A percentile compares a stretch with the other conserved stretches of the same genome.
Conservation (phyloP, 2,329 filamentous ascomycete genomes). For the Sporothrix schenckii region DNA sequence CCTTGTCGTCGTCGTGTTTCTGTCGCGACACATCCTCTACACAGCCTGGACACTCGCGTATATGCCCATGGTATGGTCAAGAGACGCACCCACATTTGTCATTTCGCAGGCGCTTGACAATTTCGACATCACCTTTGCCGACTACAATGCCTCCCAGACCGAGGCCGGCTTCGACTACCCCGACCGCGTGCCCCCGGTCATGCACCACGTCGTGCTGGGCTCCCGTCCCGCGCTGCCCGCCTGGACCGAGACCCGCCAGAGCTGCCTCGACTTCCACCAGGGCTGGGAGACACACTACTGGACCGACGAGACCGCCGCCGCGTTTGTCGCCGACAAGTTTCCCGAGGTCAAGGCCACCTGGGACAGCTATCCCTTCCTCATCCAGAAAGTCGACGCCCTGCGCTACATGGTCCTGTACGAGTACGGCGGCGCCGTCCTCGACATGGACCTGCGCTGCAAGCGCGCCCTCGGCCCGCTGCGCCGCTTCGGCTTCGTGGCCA, state of each 20-base stretch:
- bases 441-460: slow-evolving; percentile 32
- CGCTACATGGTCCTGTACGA: slow-evolving; percentile 77
- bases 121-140: slow-evolving; percentile 31
- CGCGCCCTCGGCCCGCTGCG: slow-evolving; percentile 30
- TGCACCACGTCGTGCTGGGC: slow-evolving; percentile 31
- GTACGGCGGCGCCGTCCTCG: slow-evolving; percentile 58
- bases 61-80: slow-evolving; percentile 23
- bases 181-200: slow-evolving; percentile 27
- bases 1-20: neutral
- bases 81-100: slow-evolving; percentile 9
- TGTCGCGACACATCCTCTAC: slow-evolving; percentile 18
- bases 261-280: slow-evolving; percentile 29
- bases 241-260: slow-evolving; percentile 30
- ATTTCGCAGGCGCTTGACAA: slow-evolving; percentile 25
- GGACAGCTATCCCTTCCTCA: slow-evolving; percentile 71
- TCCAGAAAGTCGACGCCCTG: slow-evolving; percentile 76
- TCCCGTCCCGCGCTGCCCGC: neutral
- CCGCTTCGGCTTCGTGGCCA: slow-evolving; percentile 30
- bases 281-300: slow-evolving; percentile 30
- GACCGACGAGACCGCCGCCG: slow-evolving; percentile 28
- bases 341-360: slow-evolving; percentile 77
- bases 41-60: slow-evolving; percentile 25
- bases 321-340: slow-evolving; percentile 72
- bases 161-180: slow-evolving; percentile 24
- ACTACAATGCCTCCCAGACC: slow-evolving; percentile 26